Conservation (phyloP, 2,329 filamentous ascomycete genomes). For the Albophoma yamanashiensis region DNA sequence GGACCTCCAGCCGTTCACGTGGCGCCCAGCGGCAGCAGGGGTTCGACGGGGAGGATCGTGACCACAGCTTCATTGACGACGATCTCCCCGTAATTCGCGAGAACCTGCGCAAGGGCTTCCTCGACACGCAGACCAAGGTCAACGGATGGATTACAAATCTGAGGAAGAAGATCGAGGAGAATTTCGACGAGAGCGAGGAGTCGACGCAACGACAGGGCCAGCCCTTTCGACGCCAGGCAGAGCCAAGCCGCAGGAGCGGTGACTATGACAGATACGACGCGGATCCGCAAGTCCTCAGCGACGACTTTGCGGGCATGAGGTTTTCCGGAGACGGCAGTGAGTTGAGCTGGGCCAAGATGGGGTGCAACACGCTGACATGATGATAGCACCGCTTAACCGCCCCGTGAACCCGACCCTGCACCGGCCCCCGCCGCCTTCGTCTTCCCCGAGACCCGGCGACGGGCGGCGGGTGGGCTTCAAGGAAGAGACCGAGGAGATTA, state of each 20-base stretch:
- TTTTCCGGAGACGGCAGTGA: conserved; percentile 52
- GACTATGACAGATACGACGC: conserved; percentile 92
- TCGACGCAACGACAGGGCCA: conserved; percentile 16
- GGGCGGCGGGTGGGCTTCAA: conserved; percentile 47
- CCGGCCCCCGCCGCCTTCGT: conserved; percentile 50
- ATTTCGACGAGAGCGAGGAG: conserved; percentile 61
- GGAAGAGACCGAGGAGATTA: conserved; percentile 66
- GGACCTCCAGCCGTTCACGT: conserved; percentile 35
- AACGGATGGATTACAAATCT: conserved; percentile 87
- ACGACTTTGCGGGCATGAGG: conserved; percentile 72
- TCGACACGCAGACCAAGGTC: conserved; percentile 86
- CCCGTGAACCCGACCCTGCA: conserved; percentile 72
- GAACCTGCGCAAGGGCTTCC: conserved; percentile 87
- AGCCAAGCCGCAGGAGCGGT: conserved; percentile 60
- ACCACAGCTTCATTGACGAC: conserved; percentile 91
- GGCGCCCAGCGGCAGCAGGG: conserved; percentile 28
- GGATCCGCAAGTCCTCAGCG: conserved; percentile 79
- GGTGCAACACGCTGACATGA: conserved; percentile 6
- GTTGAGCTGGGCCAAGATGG: conserved; percentile 13
- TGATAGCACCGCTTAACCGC: conserved; percentile 33
- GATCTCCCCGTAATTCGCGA: conserved; percentile 89
- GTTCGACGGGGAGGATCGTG: conserved; percentile 47
- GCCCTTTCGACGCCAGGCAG: conserved; percentile 41
- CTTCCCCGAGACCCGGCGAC: conserved; percentile 37
- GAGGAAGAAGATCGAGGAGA: conserved; percentile 89